Evolutionary conservation across 1,284 basidiomycete genomes (phyloP), one percentile per base, ranked within the genome.

Genomic region (Vanrija pseudolonga): DNA sequence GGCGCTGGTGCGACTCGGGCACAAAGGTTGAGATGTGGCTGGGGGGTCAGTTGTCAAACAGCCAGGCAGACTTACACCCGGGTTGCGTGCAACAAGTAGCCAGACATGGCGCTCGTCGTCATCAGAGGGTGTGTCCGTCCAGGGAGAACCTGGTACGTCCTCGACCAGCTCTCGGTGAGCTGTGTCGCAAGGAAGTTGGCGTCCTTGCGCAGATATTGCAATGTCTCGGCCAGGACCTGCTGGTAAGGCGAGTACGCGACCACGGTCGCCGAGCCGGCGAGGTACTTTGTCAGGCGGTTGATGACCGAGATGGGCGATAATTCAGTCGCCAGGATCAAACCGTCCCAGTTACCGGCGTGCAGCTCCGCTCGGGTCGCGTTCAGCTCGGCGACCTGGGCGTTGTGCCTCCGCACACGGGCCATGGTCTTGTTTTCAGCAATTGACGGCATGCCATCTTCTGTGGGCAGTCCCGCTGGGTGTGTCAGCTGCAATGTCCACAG

Each of bases 61-160:
- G 11, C 45, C 26, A 38, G 36, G 43, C 36, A 19, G 7, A 79
- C 86, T 53, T 78, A 91, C 88, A 98, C 85, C 82, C 88, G 88
- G 39, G 86, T 86, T 7, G 87, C 84, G 69, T 89, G 86, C 45
- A 98, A 80, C 24, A 98, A 78, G 76, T 86, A 97, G 0, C 96
- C 95, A 5, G 90, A 93, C 3, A 88, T 87, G 2, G 89, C 90
- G 17, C 89, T 88, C 46, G 87, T 90, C 55, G 82, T 87, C 96
- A 99, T 98, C 64, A 85, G 85, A 0, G 96, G 96, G 78, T 99
- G 96, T 41, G 91, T 96, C 32, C 96, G 83, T 15, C 95, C 95
- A 22, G 95, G 95, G 18, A 99, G 80, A 11, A 84, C 84, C 73
- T 98, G 95, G 78, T 98, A 98, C 61, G 84, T 83, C 47, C 96